phyloP scores from a whole-genome alignment of 2,329 filamentous ascomycete species.

The Apiospora malaysiana region DNA sequence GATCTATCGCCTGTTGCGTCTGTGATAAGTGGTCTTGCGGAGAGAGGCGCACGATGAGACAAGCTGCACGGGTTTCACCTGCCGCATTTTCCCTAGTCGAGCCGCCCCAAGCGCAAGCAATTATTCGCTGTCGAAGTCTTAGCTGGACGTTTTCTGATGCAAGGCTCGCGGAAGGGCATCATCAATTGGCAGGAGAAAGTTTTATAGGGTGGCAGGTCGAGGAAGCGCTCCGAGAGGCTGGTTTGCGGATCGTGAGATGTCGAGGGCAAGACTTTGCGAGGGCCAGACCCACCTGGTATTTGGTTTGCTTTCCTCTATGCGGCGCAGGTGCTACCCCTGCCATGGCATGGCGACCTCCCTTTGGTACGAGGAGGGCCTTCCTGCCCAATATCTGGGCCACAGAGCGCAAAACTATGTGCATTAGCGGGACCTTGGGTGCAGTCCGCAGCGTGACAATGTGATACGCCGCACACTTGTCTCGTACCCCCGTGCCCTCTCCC shows the following conservation, averaged over 20 bases:
- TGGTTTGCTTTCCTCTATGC: constrained; percentile 2
- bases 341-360: not conserved
- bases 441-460: constrained; percentile 5
- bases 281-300: not conserved
- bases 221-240: constrained; percentile 1
- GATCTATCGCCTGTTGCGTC: not conserved
- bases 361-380: not conserved
- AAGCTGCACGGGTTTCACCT: constrained; percentile 1
- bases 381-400: not conserved
- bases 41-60: not conserved
- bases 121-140: not conserved
- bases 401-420: not conserved
- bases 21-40: too few relatives aligned
- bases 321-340: constrained; percentile 4
- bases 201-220: not conserved
- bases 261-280: constrained; percentile 11
- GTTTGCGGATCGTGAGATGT: constrained; percentile 7
- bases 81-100: constrained; percentile 3
- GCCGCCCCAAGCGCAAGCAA: not conserved
- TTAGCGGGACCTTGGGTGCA: constrained; percentile 11
- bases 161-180: not conserved
- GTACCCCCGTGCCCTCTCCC: not conserved
- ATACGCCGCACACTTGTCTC: constrained; percentile 6
- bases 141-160: not conserved
- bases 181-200: not conserved